Percentiles rank a stretch among this genome's conserved stretches.
Evolutionary conservation across 371 early-diverging fungal genomes (phyloP).

Genomic region (Nematocida displodere): DNA sequence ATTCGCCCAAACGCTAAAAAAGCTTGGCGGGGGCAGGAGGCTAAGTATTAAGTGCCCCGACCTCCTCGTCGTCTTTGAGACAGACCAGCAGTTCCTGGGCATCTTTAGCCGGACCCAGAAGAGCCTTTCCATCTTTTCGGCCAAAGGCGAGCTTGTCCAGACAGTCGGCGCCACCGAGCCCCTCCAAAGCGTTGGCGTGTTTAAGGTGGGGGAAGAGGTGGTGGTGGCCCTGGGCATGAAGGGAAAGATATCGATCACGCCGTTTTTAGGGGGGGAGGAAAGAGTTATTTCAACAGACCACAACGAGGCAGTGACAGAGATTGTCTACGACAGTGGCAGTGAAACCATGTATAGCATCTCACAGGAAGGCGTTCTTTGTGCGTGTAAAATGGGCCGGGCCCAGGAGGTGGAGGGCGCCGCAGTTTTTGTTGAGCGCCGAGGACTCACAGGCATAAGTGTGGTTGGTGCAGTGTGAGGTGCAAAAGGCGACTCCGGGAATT

Average conservation of each 20-base stretch:
- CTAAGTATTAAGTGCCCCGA: neutral
- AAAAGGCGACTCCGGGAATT: conserved; percentile 65
- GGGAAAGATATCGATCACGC: neutral
- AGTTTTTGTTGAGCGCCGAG: conserved; percentile 30
- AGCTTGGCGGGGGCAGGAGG: neutral
- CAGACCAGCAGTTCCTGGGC: neutral
- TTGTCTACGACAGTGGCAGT: neutral
- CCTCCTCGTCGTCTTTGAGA: neutral
- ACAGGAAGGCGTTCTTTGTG: conserved; percentile 34
- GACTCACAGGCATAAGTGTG: neutral
- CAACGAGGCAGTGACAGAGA: neutral
- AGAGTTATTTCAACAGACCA: conserved; percentile 36
- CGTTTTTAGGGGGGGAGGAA: neutral
- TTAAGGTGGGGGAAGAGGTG: neutral
- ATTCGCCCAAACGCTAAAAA: neutral
- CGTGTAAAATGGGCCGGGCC: neutral
- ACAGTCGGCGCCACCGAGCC: neutral
- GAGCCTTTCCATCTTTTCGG: neutral
- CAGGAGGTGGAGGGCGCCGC: conserved; percentile 16
- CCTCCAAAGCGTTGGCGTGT: neutral
- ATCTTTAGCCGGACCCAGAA: neutral
- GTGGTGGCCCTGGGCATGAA: neutral
- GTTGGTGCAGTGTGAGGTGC: conserved; percentile 29
- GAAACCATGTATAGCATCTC: conserved; percentile 2
- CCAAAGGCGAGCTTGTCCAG: conserved; percentile 1